phyloP scores from a whole-genome alignment of 2,329 filamentous ascomycete genomes.

The Aspergillus pseudoterreus region DNA sequence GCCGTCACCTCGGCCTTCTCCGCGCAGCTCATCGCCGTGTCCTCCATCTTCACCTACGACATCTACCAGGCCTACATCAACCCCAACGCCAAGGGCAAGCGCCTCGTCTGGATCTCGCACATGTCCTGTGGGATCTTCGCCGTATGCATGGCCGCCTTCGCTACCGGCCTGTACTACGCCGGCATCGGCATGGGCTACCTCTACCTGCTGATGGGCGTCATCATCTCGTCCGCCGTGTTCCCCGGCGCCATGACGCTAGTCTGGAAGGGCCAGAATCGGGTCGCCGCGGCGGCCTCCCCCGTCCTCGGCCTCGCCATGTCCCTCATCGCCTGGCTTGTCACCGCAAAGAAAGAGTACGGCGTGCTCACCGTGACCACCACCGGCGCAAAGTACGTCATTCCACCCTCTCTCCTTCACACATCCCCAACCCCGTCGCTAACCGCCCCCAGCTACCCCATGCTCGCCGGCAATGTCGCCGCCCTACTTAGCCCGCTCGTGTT shows the following conservation, averaged over 20 bases:
- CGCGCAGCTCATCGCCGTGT: conserved; percentile 81
- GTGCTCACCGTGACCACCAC: conserved; percentile 68
- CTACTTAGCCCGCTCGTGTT: conserved; percentile 73
- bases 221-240: conserved; percentile 80
- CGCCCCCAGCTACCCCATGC: conserved; percentile 63
- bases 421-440: conserved; percentile 3
- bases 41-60: conserved; percentile 84
- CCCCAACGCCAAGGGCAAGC: conserved; percentile 68
- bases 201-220: conserved; percentile 86
- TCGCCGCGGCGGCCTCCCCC: conserved; percentile 67
- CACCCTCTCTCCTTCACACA: no score
- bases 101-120: conserved; percentile 78
- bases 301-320: conserved; percentile 66
- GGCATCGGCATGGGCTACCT: conserved; percentile 85
- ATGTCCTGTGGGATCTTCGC: conserved; percentile 70
- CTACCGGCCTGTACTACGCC: conserved; percentile 68
- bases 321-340: conserved; percentile 74
- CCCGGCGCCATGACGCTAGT: conserved; percentile 76
- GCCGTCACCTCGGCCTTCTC: conserved; percentile 82
- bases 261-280: conserved; percentile 76
- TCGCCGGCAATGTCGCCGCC: conserved; percentile 80
- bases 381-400: conserved; percentile 60
- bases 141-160: conserved; percentile 72
- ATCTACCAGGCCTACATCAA: conserved; percentile 86
- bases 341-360: conserved; percentile 66